Evolutionary conservation across 2,329 filamentous ascomycete genomes (phyloP).

Genomic region (Fusarium dlaminii): DNA sequence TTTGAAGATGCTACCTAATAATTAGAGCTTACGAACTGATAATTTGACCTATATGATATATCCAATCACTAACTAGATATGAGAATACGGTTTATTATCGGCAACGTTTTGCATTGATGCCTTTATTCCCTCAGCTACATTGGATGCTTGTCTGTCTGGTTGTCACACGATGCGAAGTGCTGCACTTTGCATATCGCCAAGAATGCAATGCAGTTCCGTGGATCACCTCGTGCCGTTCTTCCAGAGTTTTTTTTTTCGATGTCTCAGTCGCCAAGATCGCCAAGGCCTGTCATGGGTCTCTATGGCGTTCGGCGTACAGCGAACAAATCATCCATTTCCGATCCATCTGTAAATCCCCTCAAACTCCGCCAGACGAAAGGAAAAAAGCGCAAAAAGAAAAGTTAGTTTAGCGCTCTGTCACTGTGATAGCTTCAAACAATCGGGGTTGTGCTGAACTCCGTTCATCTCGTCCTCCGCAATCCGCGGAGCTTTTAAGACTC

Average conservation of each 20-base stretch:
- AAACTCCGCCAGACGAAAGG: neutral
- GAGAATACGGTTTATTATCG: neutral
- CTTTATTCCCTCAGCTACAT: neutral
- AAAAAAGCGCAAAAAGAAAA: neutral
- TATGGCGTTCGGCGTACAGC: neutral
- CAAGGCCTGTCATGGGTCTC: conserved; percentile 4
- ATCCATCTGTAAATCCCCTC: neutral
- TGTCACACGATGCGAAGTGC: neutral
- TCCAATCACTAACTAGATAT: neutral
- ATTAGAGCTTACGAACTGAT: neutral
- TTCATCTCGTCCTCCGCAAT: neutral
- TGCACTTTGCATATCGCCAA: conserved; percentile 8
- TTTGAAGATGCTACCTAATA: neutral
- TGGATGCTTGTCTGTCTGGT: neutral
- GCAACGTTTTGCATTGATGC: neutral
- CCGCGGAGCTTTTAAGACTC: conserved; percentile 13
- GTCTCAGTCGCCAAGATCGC: conserved; percentile 3
- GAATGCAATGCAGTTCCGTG: conserved; percentile 10
- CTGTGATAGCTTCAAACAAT: neutral
- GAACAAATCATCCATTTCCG: conserved; percentile 7
- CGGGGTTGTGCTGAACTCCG: conserved; percentile 2
- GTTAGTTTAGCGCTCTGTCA: neutral
- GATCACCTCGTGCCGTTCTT: conserved; percentile 23
- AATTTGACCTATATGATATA: neutral
- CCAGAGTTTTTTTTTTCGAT: neutral